Conservation (phyloP, 1,284 basidiomycete species). For the Marasmius oreades region DNA sequence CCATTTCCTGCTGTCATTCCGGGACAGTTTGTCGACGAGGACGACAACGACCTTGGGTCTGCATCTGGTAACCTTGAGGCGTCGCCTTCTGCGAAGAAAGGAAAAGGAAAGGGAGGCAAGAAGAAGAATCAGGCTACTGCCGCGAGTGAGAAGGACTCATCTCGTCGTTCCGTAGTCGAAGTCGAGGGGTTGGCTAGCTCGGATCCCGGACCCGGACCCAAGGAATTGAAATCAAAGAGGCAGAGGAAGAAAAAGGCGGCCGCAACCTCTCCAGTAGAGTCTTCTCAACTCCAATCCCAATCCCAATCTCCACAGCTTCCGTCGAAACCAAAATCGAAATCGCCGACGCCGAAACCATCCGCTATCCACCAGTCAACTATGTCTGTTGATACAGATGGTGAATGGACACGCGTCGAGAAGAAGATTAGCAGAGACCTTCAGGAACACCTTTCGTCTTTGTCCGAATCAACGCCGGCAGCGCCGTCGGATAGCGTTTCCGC, state of each 20-base stretch:
- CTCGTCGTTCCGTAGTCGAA: no score
- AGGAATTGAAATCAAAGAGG: conserved; percentile 33
- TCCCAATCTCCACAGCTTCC: neutral
- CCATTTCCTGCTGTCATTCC: conserved; percentile 13
- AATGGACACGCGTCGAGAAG: conserved; percentile 54
- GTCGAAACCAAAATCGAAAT: neutral
- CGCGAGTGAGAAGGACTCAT: no score
- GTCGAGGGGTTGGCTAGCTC: neutral
- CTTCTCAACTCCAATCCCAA: neutral
- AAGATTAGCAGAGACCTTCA: no score
- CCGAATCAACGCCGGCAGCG: conserved; percentile 14
- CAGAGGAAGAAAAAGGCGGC: conserved; percentile 44
- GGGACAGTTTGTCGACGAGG: conserved; percentile 13
- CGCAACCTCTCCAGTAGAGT: no score
- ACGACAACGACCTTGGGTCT: no score
- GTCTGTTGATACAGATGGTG: conserved; percentile 35
- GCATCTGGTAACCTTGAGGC: conserved; percentile 9
- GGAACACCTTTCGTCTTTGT: no score
- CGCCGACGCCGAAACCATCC: conserved; percentile 8
- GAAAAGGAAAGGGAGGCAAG: conserved; percentile 11
- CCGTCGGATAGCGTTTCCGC: conserved; percentile 4
- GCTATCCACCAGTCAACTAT: conserved; percentile 17
- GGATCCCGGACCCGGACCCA: conserved; percentile 5
- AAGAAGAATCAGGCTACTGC: conserved; percentile 3
- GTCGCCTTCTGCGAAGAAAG: conserved; percentile 3